Evolutionary conservation across 1,139 yeast species (phyloP).

Genomic region (Saccharomyces hybrid): DNA sequence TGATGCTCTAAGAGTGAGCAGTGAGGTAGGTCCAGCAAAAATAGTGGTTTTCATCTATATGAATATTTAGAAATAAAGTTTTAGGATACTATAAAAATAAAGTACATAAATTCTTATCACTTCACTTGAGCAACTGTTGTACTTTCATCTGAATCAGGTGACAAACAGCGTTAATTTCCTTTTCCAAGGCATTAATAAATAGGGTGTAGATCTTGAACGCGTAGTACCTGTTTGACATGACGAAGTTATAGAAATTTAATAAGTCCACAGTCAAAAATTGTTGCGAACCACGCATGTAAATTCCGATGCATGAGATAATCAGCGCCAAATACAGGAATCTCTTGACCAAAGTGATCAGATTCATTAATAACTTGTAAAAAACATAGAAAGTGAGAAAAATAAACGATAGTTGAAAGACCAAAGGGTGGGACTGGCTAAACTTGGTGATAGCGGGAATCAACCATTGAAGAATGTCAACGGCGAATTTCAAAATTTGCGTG

Average conservation of each 20-base stretch:
- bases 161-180: not conserved
- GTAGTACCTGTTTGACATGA: not conserved
- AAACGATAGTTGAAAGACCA: not conserved
- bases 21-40: not conserved
- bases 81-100: too few species aligned
- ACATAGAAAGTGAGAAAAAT: not conserved
- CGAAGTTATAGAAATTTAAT: not conserved
- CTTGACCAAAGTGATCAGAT: conserved; percentile 1
- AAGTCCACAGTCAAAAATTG: conserved; percentile 3
- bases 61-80: not conserved
- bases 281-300: conserved; percentile 2
- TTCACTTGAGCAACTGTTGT: not conserved
- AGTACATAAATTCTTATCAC: not conserved
- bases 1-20: not conserved
- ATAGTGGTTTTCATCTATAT: not conserved
- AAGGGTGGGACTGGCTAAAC: conserved; percentile 5
- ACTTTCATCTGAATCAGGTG: not conserved
- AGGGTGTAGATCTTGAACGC: not conserved
- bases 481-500: not conserved
- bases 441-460: conserved; percentile 3
- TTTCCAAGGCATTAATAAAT: not conserved
- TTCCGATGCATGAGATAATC: not conserved
- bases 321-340: conserved; percentile 2
- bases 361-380: conserved; percentile 1
- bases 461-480: conserved; percentile 1